These are phyloP conservation scores for Bipolaris sorokiniana DNA, from an alignment of 2,329 filamentous ascomycete genomes.

Conservation along the genomic window DNA sequence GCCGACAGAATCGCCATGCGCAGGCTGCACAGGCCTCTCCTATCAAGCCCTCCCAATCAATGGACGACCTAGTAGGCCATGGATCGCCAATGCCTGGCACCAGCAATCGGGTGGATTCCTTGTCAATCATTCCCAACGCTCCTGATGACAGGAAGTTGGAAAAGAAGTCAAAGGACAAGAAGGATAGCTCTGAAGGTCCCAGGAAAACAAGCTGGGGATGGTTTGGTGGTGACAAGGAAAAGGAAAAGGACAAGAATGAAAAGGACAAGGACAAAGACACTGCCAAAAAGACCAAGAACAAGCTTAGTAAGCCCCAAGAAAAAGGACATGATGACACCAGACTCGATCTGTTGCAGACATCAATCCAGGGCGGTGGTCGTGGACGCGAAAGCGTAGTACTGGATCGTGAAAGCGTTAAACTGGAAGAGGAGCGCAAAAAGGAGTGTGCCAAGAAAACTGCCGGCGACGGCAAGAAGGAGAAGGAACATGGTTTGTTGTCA, in stretches of 20 bases:
- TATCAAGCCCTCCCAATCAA: conserved; percentile 55
- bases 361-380: conserved; percentile 69
- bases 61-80: conserved; percentile 69
- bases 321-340: conserved; percentile 75
- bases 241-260: conserved; percentile 69
- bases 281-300: conserved; percentile 61
- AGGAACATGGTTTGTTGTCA: conserved; percentile 84
- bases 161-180: conserved; percentile 74
- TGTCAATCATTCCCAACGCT: conserved; percentile 81
- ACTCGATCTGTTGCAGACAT: conserved; percentile 84
- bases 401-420: conserved; percentile 76
- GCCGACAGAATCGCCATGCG: conserved; percentile 37
- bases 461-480: conserved; percentile 79
- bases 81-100: conserved; percentile 74
- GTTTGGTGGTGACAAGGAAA: conserved; percentile 70
- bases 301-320: conserved; percentile 67
- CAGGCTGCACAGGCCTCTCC: conserved; percentile 43
- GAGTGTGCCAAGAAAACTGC: conserved; percentile 74
- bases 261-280: conserved; percentile 52
- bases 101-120: conserved; percentile 71
- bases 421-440: conserved; percentile 84
- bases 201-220: conserved; percentile 87
- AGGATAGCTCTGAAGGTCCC: conserved; percentile 68
- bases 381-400: conserved; percentile 84
- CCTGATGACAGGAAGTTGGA: conserved; percentile 73